Evolutionary conservation across 148 eudicot species (phyloP), one percentile per base, ranked within the genome.

Genomic region (Nyssa sinensis): DNA sequence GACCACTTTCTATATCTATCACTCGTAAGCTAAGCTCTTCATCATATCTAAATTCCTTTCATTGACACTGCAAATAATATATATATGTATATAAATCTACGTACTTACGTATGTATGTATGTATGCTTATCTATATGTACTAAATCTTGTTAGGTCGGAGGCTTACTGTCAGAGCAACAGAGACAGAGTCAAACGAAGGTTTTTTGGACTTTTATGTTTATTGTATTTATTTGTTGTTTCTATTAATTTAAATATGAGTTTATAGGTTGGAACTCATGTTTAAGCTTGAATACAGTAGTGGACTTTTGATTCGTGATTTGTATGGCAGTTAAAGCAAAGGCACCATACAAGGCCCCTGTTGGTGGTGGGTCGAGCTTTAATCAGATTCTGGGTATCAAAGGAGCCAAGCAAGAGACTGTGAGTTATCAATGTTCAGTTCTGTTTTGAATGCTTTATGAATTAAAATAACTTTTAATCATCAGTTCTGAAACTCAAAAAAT

Each of bases 371-470:
- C 96, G 1, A 86, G 93, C 67, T 79, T 94, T 72, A 94, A 94
- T 75, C 98, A 94, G 87, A 87, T 94, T 66, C 87, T 92, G 70
- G 98, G 97, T 27, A 94, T 94, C 65, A 92, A 92, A 87, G 97
- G 98, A 78, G 98, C 98, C 73, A 82, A 90, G 72, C 88, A 87
- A 84, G 97, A 94, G 86, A 78, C 92, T 72, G 98, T 94, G 74
- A 75, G 88, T 74, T 70, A 21, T 64, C 34, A 7, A 74, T 74
- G 58, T 70, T 62, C 23, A 37, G 29, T 51, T n/a, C n/a, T 62
- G 12, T 66, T 29, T 35, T 35, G 23, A 3, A 16, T 75, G 25
- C 69, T 4, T 44, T 33, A 1, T n/a, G n/a, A 60, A 17, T 27
- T 61, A 39, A 25, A 11, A 5, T 17, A 2, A 5, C 17, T 14